Percentiles rank a stretch among this genome's conserved stretches.
Evolutionary conservation across 1,139 yeast genomes (phyloP).

Genomic region (Torulaspora globosa): DNA sequence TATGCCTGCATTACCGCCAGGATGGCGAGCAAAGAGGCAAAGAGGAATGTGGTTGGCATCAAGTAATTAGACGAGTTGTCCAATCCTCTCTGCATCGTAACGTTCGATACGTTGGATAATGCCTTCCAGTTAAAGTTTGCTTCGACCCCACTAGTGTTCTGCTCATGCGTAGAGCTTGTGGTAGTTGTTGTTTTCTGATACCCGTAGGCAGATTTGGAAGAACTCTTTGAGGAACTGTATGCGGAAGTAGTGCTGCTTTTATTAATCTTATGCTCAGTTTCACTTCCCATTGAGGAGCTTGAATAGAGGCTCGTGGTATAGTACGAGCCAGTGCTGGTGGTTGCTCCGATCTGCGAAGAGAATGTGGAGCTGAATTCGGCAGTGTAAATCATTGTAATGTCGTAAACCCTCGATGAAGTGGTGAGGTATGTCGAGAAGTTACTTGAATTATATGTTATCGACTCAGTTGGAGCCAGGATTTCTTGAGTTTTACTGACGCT

Average conservation of each 20-base stretch:
- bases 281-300: not conserved
- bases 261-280: not conserved
- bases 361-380: not conserved
- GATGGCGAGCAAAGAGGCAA: conserved; percentile 11
- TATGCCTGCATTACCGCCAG: conserved; percentile 9
- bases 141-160: not conserved
- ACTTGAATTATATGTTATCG: not conserved
- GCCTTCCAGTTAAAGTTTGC: conserved; percentile 4
- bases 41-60: conserved; percentile 12
- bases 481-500: not conserved
- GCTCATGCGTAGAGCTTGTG: not conserved
- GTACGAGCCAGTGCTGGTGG: not conserved
- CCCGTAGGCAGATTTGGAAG: not conserved
- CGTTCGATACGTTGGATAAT: conserved; percentile 3
- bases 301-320: not conserved
- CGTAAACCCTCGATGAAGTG: not conserved
- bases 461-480: not conserved
- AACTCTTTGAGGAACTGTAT: not conserved
- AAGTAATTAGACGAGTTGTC: conserved; percentile 11
- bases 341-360: not conserved
- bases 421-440: not conserved
- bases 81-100: conserved; percentile 6
- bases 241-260: not conserved
- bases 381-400: not conserved
- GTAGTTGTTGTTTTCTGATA: not conserved